Evolutionary conservation across 768 basidiomycete species (phyloP), one percentile per base, ranked within the genome.

Genomic region (Flagelloscypha sp.): DNA sequence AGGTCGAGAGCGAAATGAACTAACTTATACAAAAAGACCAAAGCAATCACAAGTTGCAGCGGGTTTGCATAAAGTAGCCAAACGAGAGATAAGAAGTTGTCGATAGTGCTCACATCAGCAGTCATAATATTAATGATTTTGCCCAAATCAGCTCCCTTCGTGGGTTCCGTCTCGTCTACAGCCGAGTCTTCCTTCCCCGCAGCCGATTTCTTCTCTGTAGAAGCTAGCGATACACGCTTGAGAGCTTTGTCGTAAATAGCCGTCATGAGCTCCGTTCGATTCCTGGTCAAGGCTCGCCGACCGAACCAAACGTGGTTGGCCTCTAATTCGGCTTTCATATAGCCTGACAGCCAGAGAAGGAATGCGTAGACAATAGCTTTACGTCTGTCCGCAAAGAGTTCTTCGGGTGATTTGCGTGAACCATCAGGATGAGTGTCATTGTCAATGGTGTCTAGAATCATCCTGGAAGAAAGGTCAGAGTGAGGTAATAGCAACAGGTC

Each of bases 201-300:
- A 18, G 8, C 17, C 35, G 39, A 38, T 9, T 18, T 35, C 17
- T 31, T 31, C 9, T 27, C 25, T 27, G 25, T 27, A 9, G 25
- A 9, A n/a, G n/a, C 25, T 15, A n/a, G n/a, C n/a, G n/a, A n/a
- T n/a, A n/a, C n/a, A n/a, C 72, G 56, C 41, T 64, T 62, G 5
- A 77, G 53, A 6, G 72, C 57, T 50, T 77, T 76, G 48, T 70
- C 69, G 48, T 74, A 76, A 29, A 77, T 69, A 6, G 62, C 49
- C 3, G 64, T 57, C 63, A 71, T 72, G 20, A 74, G 58, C 47
- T 68, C 64, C 8, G 57, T 50, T 23, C 66, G 62, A 5, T 68
- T 58, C 8, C 70, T 53, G n/a, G 64, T 65, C 3, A 51, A 43
- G 1, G 58, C 68, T 33, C 70, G 55, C 18, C 72, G 56, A 28